Percentiles rank a stretch among this genome's conserved stretches.
These are phyloP conservation scores for Botryococcus braunii DNA, from an alignment of 163 green algal genomes.

Conservation along the genomic window DNA sequence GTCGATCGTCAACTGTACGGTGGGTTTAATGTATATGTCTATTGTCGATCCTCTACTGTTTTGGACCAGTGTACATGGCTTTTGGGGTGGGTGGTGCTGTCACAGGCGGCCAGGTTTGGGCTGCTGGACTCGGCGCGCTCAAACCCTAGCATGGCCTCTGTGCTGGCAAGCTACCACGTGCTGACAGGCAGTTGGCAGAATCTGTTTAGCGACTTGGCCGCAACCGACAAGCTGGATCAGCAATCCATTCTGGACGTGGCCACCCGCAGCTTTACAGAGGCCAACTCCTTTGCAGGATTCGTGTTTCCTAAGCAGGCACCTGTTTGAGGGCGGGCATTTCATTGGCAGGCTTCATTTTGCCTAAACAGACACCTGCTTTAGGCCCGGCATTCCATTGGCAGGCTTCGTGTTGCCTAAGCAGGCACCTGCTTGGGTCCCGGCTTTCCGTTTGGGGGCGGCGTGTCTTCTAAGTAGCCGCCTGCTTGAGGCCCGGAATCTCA, in stretches of 20 bases:
- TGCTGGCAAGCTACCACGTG: slow-evolving; percentile 46
- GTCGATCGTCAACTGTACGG: too few species aligned
- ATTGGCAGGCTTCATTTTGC: too few species aligned
- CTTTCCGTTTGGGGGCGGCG: too few species aligned
- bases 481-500: too few species aligned
- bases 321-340: too few species aligned
- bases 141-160: slow-evolving; percentile 49
- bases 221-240: slow-evolving; percentile 21
- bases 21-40: too few species aligned
- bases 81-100: too few species aligned
- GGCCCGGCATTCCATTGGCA: too few species aligned
- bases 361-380: too few species aligned
- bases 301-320: slow-evolving; percentile 28
- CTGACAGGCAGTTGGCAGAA: slow-evolving; percentile 38
- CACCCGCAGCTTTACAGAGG: slow-evolving; percentile 21
- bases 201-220: slow-evolving; percentile 23
- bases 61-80: background rate
- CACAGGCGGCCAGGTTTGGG: slow-evolving; percentile 25
- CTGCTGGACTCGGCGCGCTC: slow-evolving; percentile 37
- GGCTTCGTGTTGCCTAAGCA: too few species aligned
- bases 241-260: slow-evolving; percentile 21
- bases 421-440: too few species aligned
- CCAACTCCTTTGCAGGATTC: slow-evolving; percentile 49
- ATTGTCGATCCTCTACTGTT: background rate
- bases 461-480: too few species aligned